These are phyloP conservation scores for Ganoderma sp. DNA, from an alignment of 1,284 basidiomycete genomes.

Conservation along the genomic window DNA sequence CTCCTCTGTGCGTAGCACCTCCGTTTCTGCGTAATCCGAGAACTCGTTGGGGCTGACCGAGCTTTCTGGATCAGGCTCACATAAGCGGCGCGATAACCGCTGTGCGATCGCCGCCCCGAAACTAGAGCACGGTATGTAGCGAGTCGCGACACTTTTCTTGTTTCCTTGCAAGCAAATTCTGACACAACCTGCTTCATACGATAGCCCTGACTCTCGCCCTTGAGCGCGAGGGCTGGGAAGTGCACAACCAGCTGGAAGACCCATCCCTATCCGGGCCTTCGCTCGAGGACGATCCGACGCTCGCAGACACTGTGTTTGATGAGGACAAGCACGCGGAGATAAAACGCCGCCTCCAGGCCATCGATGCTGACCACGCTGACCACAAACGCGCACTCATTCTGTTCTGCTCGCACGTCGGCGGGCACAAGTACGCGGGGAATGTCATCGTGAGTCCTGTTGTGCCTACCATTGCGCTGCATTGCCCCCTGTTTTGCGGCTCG, in stretches of 20 bases:
- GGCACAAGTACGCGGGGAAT: conserved; percentile 92
- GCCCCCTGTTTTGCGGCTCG: no score
- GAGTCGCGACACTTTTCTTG: background rate
- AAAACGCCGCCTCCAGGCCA: conserved; percentile 54
- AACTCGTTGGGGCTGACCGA: background rate
- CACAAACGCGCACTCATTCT: conserved; percentile 75
- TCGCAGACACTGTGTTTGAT: conserved; percentile 48
- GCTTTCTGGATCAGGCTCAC: conserved; percentile 71
- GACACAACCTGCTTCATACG: no score
- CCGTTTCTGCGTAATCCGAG: background rate
- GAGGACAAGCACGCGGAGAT: conserved; percentile 51
- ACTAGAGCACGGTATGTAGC: conserved; percentile 68
- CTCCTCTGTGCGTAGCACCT: conserved; percentile 70
- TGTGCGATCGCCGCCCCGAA: conserved; percentile 87
- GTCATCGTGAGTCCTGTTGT: conserved; percentile 69
- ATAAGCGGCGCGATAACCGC: conserved; percentile 89
- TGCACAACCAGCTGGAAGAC: conserved; percentile 77
- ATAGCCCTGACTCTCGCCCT: conserved; percentile 68
- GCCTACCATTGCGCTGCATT: background rate
- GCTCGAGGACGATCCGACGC: conserved; percentile 57
- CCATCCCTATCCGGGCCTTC: conserved; percentile 59
- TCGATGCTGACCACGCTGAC: conserved; percentile 49
- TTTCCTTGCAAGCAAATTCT: background rate
- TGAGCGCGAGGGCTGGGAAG: conserved; percentile 72
- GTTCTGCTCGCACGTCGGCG: conserved; percentile 87